Evolutionary conservation across 2,329 filamentous ascomycete genomes (phyloP).

Genomic region (Diaporthe humulicola): DNA sequence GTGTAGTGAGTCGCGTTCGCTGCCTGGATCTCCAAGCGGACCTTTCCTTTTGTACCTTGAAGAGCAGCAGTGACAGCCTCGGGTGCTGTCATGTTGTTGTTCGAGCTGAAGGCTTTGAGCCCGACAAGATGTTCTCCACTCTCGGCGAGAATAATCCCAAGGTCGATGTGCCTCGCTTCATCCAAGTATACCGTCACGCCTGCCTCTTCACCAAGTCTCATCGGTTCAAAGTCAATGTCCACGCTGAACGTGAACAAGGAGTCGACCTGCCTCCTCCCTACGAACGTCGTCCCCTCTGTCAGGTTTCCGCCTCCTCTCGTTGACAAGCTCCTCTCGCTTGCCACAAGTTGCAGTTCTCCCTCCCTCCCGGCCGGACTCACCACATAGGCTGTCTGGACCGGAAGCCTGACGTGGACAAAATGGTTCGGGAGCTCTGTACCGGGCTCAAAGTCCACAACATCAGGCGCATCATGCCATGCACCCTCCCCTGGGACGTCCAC

Average conservation of each 20-base stretch:
- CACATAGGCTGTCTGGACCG: background rate
- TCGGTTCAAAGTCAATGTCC: background rate
- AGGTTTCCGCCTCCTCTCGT: background rate
- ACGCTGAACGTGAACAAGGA: slow-evolving; percentile 11
- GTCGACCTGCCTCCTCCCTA: slow-evolving; percentile 4
- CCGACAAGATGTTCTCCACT: background rate
- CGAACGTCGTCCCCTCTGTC: background rate
- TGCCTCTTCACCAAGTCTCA: background rate
- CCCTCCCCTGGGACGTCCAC: background rate
- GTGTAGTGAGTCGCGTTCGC: background rate
- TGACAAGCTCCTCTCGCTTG: background rate
- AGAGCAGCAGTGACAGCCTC: background rate
- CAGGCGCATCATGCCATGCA: background rate
- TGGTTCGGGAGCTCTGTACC: background rate
- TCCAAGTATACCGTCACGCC: slow-evolving; percentile 10
- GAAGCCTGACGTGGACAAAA: slow-evolving; percentile 1
- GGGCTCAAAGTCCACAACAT: slow-evolving; percentile 4
- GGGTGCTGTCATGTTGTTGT: background rate
- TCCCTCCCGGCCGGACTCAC: background rate
- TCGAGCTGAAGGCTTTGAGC: slow-evolving; percentile 1
- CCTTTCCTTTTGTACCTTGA: background rate
- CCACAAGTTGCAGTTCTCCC: background rate
- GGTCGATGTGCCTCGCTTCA: background rate
- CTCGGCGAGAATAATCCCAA: background rate
- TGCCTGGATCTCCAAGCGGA: background rate